Evolutionary conservation across 371 early-diverging fungal species (phyloP), one percentile per base, ranked within the genome.

Genomic region (Mucor piriformis): DNA sequence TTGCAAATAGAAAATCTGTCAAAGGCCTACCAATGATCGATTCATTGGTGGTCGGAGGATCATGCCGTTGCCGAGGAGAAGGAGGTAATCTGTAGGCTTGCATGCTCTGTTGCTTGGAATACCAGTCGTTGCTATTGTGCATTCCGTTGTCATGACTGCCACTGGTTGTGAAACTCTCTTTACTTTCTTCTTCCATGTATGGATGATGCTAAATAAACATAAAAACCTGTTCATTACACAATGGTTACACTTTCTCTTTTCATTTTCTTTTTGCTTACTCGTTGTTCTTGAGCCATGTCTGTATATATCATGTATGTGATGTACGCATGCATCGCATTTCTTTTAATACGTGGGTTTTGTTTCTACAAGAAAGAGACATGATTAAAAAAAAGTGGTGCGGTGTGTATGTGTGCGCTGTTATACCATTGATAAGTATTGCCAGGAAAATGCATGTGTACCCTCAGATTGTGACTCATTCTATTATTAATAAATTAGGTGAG

Each of bases 231-330:
- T 42, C 18, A 46, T 46, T 46, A 46, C 46, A 46, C 46, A 46
- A 46, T 46, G 46, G 46, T 46, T 46, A 46, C 46, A 46, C 25
- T n/a, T n/a, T n/a, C 18, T 46, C 8, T 21, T 23, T 46, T 24
- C 4, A 47, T 23, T 15, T 24, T 47, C 24, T 32, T 49, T 32
- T 18, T 32, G 18, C 25, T 49, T 29, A 32, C 27, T 18, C 27
- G 23, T 16, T 23, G 56, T 50, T 57, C 60, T 55, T 70, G 64
- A 18, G 72, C 67, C 66, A 74, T 70, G 40, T 82, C 72, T n/a
- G 77, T 78, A 65, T 82, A 82, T 21, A 82, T 82, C 82, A 82
- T 79, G 59, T 82, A 82, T 33, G 83, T 73, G 51, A 82, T 82
- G 57, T 82, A 82, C 40, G 83, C 81, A 70, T 82, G 83, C 73